phyloP scores from a whole-genome alignment of 1,139 yeast genomes.

The Yamadazyma oceani region DNA sequence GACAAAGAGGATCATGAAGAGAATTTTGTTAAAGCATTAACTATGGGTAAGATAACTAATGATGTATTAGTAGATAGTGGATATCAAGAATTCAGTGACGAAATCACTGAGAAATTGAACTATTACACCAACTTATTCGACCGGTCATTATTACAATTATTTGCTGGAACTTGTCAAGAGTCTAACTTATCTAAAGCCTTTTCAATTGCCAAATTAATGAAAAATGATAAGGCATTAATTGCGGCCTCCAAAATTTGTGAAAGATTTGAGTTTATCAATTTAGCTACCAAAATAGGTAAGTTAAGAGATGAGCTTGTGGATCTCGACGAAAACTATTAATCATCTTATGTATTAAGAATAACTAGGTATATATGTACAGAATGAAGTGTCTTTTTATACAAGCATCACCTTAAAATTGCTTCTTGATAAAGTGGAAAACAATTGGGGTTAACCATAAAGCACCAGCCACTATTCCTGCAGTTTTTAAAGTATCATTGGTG shows the following conservation, averaged over 20 bases:
- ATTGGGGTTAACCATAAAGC: slow-evolving; percentile 79
- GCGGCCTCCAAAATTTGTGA: slow-evolving; percentile 87
- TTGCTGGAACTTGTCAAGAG: slow-evolving; percentile 76
- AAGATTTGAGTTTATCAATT: slow-evolving; percentile 62
- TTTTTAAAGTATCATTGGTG: slow-evolving; percentile 63
- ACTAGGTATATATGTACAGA: background rate
- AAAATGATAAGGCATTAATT: slow-evolving; percentile 72
- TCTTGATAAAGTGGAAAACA: slow-evolving; percentile 59
- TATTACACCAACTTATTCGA: slow-evolving; percentile 60
- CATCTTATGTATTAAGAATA: background rate
- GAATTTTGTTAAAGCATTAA: slow-evolving; percentile 42
- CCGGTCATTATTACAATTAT: slow-evolving; percentile 68
- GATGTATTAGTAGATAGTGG: slow-evolving; percentile 42
- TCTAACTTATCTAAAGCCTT: slow-evolving; percentile 65
- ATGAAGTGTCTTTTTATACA: too few species aligned
- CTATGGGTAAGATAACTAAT: slow-evolving; percentile 50
- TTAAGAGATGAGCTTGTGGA: slow-evolving; percentile 54
- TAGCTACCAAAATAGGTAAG: slow-evolving; percentile 68
- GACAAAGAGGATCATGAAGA: slow-evolving; percentile 44
- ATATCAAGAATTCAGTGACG: slow-evolving; percentile 41
- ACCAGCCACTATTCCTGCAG: slow-evolving; percentile 71
- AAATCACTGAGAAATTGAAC: slow-evolving; percentile 47
- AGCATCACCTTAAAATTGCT: slow-evolving; percentile 49
- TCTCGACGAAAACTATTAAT: slow-evolving; percentile 15
- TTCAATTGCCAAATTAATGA: slow-evolving; percentile 66